Conservation (phyloP, 2,329 filamentous ascomycete species). For the Cercospora zeae-maydis region DNA sequence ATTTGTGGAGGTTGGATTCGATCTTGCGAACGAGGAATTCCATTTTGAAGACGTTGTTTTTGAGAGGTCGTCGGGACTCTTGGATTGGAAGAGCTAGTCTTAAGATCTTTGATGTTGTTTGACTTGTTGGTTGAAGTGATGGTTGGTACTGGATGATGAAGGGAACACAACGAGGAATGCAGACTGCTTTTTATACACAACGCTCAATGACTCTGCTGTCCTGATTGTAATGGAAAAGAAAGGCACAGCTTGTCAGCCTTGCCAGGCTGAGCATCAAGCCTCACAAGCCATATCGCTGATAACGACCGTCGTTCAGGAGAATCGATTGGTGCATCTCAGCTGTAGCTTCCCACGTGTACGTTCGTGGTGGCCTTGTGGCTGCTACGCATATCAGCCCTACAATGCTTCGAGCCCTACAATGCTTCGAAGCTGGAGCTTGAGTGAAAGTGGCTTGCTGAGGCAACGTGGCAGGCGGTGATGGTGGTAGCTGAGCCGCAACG, state of each 20-base stretch:
- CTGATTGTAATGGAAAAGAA: background rate
- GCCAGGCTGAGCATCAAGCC: conserved; percentile 8
- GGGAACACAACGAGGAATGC: background rate
- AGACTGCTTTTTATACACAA: background rate
- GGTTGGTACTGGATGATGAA: background rate
- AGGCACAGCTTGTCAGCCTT: conserved; percentile 1
- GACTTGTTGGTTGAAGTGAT: background rate
- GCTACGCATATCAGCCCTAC: conserved; percentile 2
- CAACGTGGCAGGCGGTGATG: conserved; percentile 6
- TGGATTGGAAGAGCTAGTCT: background rate
- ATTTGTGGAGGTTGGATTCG: conserved; percentile 10
- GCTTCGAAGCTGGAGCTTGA: background rate
- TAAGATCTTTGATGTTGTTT: background rate
- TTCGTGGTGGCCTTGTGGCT: conserved; percentile 12
- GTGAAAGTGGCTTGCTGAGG: conserved; percentile 3
- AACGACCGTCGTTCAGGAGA: background rate
- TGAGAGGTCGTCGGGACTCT: background rate
- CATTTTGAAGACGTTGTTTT: background rate
- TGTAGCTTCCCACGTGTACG: background rate
- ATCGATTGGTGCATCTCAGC: background rate
- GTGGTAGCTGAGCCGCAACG: background rate
- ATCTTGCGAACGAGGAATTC: conserved; percentile 9
- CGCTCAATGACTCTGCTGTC: background rate
- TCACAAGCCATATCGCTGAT: conserved; percentile 7
- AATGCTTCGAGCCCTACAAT: conserved; percentile 4